Base-by-base conservation (phyloP, 2,329 filamentous ascomycete genomes). In the Ceratocystis cacaofunesta region DNA sequence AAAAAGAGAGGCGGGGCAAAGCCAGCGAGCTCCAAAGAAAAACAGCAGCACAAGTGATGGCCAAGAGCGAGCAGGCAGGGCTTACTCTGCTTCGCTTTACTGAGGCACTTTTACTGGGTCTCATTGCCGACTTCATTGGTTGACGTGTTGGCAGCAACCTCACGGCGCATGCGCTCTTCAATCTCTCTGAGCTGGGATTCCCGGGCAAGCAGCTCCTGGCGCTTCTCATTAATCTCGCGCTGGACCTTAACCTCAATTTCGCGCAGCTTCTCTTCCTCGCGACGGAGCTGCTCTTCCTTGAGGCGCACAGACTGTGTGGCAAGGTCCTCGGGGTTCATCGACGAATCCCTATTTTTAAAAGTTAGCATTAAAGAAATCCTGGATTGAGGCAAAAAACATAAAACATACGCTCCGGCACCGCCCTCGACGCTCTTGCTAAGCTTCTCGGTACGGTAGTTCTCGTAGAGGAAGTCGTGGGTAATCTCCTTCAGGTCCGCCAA, bases 361-460 rank as follows among this genome's bases (percentile, higher is more conserved):
- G 50, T 62, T 65, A 65, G 64, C 12, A 66, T 36, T 15, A 8
- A 25, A 46, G 22, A 15, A 25, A 10, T 61, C 71, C 79, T 73
- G 78, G 74, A 64, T 68, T 61, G 62, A 28, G 22, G 4, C n/a
- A 32, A 41, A 65, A 48, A 44, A 68, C 25, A 52, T 25, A 66
- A 68, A 68, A 90, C 91, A 72, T 89, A 96, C 91, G 85, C 85
- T 84, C 85, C 84, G 78, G 85, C 83, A 78, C 89, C 89, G 76
- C 90, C 90, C 75, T 96, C 92, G 71, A 99, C 94, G 76, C 91
- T 96, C 90, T 97, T 99, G 82, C 90, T 95, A 72, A 99, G 89
- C 82, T 97, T 97, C 89, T 99, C 94, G 74, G 94, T 99, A 90
- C 94, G 91, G 84, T 99, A 99, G 80, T 99, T 99, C 77, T 99